Evolutionary conservation across 1,139 yeast species (phyloP).

Genomic region (Yamadazyma diospyri): DNA sequence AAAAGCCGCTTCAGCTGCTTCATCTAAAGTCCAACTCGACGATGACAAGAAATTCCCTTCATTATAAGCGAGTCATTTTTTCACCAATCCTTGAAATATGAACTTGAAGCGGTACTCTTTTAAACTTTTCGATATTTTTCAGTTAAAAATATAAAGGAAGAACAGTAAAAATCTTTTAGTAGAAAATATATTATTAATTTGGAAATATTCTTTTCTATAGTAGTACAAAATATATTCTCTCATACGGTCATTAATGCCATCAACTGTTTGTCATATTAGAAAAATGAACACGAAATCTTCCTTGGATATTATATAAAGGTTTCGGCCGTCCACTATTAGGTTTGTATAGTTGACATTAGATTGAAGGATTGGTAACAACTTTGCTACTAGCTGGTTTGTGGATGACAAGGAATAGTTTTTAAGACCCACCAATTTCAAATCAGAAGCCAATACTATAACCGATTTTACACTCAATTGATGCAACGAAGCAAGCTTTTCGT

Average conservation of each 20-base stretch:
- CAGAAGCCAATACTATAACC: conserved; percentile 1
- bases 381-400: conserved; percentile 2
- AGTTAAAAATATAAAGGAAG: not conserved
- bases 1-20: conserved; percentile 18
- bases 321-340: conserved; percentile 6
- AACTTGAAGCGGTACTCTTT: not conserved
- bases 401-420: not conserved
- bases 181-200: conserved; percentile 5
- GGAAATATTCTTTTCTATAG: too few species aligned
- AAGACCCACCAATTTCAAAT: conserved; percentile 4
- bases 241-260: conserved; percentile 1
- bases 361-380: conserved; percentile 8
- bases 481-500: conserved; percentile 3
- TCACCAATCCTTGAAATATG: not conserved
- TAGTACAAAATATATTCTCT: conserved; percentile 4
- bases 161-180: not conserved
- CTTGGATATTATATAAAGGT: conserved; percentile 9
- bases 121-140: conserved; percentile 4
- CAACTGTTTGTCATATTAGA: conserved; percentile 1
- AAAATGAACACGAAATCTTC: conserved; percentile 12
- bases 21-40: conserved; percentile 34
- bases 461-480: conserved; percentile 5
- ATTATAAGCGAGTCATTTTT: conserved; percentile 23
- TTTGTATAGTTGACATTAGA: conserved; percentile 10
- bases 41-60: conserved; percentile 66